Conservation (phyloP, 352 stramenopile genomes). For the Phytophthora uliginosa region DNA sequence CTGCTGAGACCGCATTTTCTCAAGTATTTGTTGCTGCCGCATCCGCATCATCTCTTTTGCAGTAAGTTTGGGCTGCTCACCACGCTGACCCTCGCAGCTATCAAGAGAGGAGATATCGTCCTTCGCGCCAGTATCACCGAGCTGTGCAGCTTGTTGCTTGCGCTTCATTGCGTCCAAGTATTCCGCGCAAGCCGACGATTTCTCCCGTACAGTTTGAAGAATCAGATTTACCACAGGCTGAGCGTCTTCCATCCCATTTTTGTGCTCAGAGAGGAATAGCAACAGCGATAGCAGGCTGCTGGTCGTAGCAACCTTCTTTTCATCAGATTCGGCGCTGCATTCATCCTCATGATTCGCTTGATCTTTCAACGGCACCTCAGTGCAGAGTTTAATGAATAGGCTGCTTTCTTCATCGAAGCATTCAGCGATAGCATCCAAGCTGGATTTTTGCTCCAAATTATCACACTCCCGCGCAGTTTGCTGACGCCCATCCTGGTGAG, state of each 20-base stretch:
- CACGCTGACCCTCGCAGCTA: conserved; percentile 2
- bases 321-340: conserved; percentile 2
- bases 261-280: conserved; percentile 23
- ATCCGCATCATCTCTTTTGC: conserved; percentile 72
- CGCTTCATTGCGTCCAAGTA: conserved; percentile 33
- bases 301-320: not conserved
- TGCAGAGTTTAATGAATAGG: conserved; percentile 55
- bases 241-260: conserved; percentile 38
- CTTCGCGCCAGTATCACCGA: conserved; percentile 1
- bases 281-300: conserved; percentile 43
- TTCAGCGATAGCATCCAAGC: conserved; percentile 37
- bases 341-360: not conserved
- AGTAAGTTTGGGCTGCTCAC: conserved; percentile 32
- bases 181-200: conserved; percentile 32
- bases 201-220: conserved; percentile 26
- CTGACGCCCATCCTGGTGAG: conserved; percentile 6
- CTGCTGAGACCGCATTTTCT: conserved; percentile 79
- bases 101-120: conserved; percentile 3
- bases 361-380: conserved; percentile 32
- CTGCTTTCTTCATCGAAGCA: conserved; percentile 45
- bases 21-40: conserved; percentile 77
- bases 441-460: conserved; percentile 9
- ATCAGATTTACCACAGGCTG: conserved; percentile 36
- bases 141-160: conserved; percentile 16
- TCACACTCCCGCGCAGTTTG: not conserved